Evolutionary conservation across 2,329 filamentous ascomycete species (phyloP).

Genomic region (Phyllosticta paracitricarpa): DNA sequence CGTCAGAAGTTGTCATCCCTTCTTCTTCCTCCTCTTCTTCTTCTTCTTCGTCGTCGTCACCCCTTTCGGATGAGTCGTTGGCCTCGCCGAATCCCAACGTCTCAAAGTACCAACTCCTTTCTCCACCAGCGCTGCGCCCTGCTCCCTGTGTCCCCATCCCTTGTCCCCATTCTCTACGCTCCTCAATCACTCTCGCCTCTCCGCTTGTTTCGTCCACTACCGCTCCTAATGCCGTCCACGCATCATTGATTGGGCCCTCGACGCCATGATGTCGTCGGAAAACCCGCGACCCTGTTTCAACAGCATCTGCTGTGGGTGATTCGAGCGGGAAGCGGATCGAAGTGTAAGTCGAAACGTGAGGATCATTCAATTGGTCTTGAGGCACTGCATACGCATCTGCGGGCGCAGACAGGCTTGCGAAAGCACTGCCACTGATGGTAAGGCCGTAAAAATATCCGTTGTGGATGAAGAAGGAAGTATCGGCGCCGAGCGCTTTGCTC

Average conservation of each 20-base stretch:
- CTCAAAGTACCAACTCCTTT: background rate
- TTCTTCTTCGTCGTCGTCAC: background rate
- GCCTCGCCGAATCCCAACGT: background rate
- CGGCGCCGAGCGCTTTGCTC: background rate
- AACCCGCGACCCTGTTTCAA: constrained; percentile 40
- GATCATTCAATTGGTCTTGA: constrained; percentile 3
- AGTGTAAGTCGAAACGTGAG: constrained; percentile 42
- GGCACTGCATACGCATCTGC: too few relatives aligned
- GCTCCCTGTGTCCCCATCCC: constrained; percentile 17
- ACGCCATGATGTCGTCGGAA: constrained; percentile 54
- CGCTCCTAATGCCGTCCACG: constrained; percentile 59
- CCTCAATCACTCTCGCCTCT: constrained; percentile 53
- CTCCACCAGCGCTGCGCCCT: background rate
- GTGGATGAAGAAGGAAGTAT: background rate
- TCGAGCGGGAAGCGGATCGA: constrained; percentile 53
- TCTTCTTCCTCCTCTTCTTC: background rate
- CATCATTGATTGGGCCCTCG: constrained; percentile 64
- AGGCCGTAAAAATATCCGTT: constrained; percentile 6
- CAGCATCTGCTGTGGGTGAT: constrained; percentile 28
- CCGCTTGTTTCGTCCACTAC: constrained; percentile 50
- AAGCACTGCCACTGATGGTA: constrained; percentile 11
- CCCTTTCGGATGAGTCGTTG: background rate
- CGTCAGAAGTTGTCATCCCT: background rate
- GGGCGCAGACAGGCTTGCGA: too few relatives aligned
- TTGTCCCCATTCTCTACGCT: constrained; percentile 56